phyloP scores from a whole-genome alignment of 75 land plant genomes.

The Chamaecyparis obtusa region DNA sequence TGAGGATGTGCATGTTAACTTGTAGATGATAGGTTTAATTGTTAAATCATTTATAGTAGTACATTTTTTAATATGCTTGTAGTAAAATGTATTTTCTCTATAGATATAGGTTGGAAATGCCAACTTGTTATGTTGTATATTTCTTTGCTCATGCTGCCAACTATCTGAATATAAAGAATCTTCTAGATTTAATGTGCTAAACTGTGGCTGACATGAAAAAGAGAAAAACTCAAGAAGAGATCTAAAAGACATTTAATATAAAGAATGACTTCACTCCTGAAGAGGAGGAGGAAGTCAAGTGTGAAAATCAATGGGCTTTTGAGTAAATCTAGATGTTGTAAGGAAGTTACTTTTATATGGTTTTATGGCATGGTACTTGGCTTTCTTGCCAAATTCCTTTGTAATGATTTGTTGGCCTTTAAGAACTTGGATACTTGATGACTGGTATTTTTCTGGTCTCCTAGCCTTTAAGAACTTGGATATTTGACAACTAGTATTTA shows the following conservation, averaged over 20 bases:
- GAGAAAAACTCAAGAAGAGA: constrained; percentile 66
- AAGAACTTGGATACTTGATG: neutral
- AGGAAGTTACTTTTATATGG: neutral
- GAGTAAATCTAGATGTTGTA: constrained; percentile 16
- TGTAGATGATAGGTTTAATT: neutral
- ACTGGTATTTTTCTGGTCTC: neutral
- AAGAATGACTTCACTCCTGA: constrained; percentile 54
- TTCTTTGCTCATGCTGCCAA: constrained; percentile 45
- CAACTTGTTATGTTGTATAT: neutral
- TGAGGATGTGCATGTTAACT: neutral
- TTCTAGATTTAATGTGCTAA: constrained; percentile 53
- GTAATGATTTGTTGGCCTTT: neutral
- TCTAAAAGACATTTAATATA: constrained; percentile 55
- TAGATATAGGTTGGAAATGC: neutral
- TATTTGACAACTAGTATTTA: no score
- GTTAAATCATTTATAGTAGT: neutral
- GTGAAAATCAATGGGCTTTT: constrained; percentile 60
- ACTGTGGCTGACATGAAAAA: constrained; percentile 67
- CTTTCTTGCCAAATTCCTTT: neutral
- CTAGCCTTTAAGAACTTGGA: no score
- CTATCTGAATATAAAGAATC: constrained; percentile 43
- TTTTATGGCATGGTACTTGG: neutral
- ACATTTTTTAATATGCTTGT: neutral
- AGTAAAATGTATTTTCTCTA: neutral
- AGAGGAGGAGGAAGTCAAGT: constrained; percentile 47